phyloP scores from a whole-genome alignment of 23 red algal species.

The Agarophyton chilense region DNA sequence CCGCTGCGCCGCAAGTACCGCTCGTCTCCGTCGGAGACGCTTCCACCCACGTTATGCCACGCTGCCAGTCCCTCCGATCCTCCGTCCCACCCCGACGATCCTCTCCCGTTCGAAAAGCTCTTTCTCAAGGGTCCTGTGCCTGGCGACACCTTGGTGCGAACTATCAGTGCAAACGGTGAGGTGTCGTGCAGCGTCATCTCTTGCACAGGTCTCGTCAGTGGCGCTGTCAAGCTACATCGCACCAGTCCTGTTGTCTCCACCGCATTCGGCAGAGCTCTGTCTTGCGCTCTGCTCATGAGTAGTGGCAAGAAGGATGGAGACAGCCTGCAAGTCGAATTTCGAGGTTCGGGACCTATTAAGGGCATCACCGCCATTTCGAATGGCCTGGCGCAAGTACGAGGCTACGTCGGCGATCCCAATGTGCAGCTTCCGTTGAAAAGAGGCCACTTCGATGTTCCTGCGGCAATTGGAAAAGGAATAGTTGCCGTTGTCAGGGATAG shows the following conservation, averaged over 20 bases:
- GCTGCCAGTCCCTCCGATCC: neutral
- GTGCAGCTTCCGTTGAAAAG: constrained; percentile 76
- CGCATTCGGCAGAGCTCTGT: constrained; percentile 85
- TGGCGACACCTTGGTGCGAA: constrained; percentile 79
- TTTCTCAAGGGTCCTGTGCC: constrained; percentile 77
- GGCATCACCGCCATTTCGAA: constrained; percentile 83
- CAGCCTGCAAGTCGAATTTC: constrained; percentile 88
- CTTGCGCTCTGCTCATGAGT: constrained; percentile 80
- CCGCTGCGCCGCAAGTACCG: neutral
- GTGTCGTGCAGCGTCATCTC: constrained; percentile 75
- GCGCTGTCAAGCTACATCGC: constrained; percentile 58
- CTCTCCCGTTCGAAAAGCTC: constrained; percentile 48
- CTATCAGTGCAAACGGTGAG: constrained; percentile 72
- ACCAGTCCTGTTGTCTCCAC: constrained; percentile 88
- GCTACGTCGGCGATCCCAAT: constrained; percentile 88
- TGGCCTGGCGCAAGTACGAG: constrained; percentile 75
- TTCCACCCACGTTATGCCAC: neutral
- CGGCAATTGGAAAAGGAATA: constrained; percentile 85
- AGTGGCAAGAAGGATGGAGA: constrained; percentile 90
- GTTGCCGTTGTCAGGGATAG: constrained; percentile 82
- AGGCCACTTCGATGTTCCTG: constrained; percentile 84
- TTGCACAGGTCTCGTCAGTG: constrained; percentile 81
- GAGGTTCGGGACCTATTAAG: constrained; percentile 83
- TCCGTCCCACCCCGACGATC: constrained; percentile 6
- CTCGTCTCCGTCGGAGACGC: neutral